Conservation (phyloP, 2,329 filamentous ascomycete genomes). For the Hyphodiscus sp. region DNA sequence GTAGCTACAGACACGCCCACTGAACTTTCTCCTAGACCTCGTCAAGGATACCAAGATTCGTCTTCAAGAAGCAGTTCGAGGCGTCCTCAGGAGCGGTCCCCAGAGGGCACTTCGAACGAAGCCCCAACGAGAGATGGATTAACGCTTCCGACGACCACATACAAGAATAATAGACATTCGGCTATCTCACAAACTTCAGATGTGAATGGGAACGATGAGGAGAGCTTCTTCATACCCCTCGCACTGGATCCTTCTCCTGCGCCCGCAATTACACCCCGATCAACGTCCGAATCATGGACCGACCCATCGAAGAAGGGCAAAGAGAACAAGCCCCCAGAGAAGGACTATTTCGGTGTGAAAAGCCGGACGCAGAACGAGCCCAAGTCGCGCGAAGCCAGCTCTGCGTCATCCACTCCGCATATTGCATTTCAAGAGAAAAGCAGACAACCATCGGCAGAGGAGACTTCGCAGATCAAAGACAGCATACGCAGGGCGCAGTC, state of each 20-base stretch:
- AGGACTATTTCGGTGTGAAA: slow-evolving; percentile 53
- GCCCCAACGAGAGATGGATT: slow-evolving; percentile 50
- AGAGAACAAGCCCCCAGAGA: slow-evolving; percentile 31
- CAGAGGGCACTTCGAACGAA: slow-evolving; percentile 42
- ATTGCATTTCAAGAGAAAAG: slow-evolving; percentile 87
- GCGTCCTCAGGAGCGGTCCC: slow-evolving; percentile 40
- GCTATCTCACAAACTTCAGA: slow-evolving; percentile 50
- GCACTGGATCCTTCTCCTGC: slow-evolving; percentile 64
- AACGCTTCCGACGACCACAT: slow-evolving; percentile 67
- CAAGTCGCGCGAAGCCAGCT: slow-evolving; percentile 36
- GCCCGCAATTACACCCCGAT: slow-evolving; percentile 44
- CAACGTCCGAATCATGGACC: slow-evolving; percentile 41
- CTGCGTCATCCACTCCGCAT: slow-evolving; percentile 65
- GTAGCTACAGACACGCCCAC: slow-evolving; percentile 60
- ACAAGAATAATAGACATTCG: slow-evolving; percentile 73
- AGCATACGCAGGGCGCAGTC: slow-evolving; percentile 36
- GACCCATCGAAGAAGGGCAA: slow-evolving; percentile 37
- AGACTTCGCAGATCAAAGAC: slow-evolving; percentile 41
- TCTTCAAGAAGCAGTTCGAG: slow-evolving; percentile 47
- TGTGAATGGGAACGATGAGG: slow-evolving; percentile 33
- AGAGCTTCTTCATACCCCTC: slow-evolving; percentile 68
- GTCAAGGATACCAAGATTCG: slow-evolving; percentile 46
- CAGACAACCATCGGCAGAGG: slow-evolving; percentile 56
- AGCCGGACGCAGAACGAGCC: slow-evolving; percentile 25
- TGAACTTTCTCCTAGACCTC: slow-evolving; percentile 61